Percentiles rank a stretch among this genome's conserved stretches.
phyloP scores from a whole-genome alignment of 2,329 filamentous ascomycete species.

The Aureobasidium sp. region DNA sequence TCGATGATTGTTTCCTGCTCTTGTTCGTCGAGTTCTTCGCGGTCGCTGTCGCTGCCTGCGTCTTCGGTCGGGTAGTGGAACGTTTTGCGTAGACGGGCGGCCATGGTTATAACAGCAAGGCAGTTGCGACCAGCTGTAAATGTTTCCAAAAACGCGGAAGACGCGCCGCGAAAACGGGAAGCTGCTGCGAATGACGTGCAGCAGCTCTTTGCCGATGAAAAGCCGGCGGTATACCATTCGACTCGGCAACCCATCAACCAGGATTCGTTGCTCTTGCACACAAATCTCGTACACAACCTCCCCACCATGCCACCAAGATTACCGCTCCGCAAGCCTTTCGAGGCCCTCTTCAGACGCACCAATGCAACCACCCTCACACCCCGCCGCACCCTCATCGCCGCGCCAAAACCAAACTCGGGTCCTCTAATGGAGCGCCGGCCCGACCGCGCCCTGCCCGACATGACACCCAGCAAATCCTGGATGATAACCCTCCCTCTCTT shows the following conservation, averaged over 20 bases:
- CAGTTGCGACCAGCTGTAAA: neutral
- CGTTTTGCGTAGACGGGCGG: conserved; percentile 63
- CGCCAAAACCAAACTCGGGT: conserved; percentile 44
- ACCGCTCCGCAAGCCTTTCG: conserved; percentile 7
- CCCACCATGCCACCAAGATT: conserved; percentile 12
- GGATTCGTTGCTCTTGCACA: neutral
- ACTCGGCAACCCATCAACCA: neutral
- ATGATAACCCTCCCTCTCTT: conserved; percentile 72
- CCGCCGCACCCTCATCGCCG: conserved; percentile 41
- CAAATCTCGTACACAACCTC: neutral
- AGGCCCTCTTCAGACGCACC: conserved; percentile 13
- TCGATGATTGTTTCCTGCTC: conserved; percentile 61
- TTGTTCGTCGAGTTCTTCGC: conserved; percentile 67
- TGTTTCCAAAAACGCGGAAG: neutral
- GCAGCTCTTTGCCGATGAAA: neutral
- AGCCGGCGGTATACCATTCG: neutral
- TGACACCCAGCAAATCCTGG: conserved; percentile 31
- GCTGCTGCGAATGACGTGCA: conserved; percentile 3
- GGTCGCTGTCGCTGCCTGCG: conserved; percentile 45
- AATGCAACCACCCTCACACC: neutral
- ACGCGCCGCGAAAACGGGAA: neutral
- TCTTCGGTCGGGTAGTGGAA: conserved; percentile 67
- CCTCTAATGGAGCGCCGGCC: conserved; percentile 47
- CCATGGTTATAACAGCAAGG: conserved; percentile 30
- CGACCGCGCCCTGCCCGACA: conserved; percentile 46